Conservation (phyloP, 805 yeast genomes). For the Grigorovia transvaalensis region DNA sequence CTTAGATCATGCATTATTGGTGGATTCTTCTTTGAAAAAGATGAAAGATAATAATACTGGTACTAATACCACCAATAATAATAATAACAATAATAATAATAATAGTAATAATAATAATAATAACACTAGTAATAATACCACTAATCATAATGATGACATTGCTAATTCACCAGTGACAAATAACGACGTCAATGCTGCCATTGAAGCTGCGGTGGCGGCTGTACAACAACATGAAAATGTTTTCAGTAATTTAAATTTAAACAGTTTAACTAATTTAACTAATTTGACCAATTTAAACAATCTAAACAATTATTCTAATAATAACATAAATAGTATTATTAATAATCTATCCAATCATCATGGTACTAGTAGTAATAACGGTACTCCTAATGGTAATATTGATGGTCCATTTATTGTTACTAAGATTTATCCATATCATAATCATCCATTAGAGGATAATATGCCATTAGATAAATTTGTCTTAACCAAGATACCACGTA, state of each 20-base stretch:
- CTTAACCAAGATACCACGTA: conserved; percentile 26
- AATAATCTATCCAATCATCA: neutral
- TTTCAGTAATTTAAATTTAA: neutral
- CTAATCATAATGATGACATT: neutral
- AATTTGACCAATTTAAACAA: neutral
- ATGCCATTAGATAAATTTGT: conserved; percentile 24
- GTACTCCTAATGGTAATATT: neutral
- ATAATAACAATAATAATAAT: neutral
- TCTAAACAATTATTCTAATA: neutral
- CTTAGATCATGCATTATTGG: neutral
- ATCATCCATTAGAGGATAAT: conserved; percentile 27
- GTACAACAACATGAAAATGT: conserved; percentile 16
- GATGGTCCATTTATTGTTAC: conserved; percentile 28
- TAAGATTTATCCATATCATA: conserved; percentile 28
- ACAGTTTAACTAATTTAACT: neutral
- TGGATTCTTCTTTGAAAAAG: neutral
- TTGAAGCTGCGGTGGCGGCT: conserved; percentile 29
- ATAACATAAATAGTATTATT: neutral
- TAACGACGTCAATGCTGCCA: conserved; percentile 26
- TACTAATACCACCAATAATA: neutral
- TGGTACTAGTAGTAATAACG: neutral
- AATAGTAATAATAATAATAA: neutral
- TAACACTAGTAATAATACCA: neutral
- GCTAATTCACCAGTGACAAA: conserved; percentile 14
- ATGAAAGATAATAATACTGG: neutral